Base-by-base conservation (phyloP, 805 yeast genomes). In the Barnettozyma pratensis region DNA sequence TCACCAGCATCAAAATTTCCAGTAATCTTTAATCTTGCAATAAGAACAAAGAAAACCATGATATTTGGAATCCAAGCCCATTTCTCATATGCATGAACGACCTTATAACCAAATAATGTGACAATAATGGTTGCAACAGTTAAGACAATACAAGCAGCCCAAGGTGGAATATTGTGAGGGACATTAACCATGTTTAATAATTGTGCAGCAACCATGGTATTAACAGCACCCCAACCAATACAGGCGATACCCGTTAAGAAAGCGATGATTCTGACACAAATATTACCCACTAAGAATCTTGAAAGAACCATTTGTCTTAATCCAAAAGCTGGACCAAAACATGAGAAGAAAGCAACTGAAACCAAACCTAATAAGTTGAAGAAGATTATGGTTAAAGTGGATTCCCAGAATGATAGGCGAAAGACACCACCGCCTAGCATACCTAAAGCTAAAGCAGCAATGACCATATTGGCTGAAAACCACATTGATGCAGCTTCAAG, bases 171-270 rank as follows among this genome's bases (percentile, higher is more conserved):
- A 53, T 73, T 58, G 50, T 69, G 69, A 44, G 71, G 67, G 37
- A 71, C 71, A 72, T 88, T 88, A 52, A 91, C 84, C 62, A 85
- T 80, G 68, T 84, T 81, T 51, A 90, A 72, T 54, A 90, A 71
- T 66, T 88, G 94, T 26, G 96, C 96, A 36, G 94, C 81, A 32
- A 90, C 85, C 79, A 90, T 86, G 53, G 87, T 87, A 68, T 91
- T 91, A 42, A 89, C 92, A 9, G 96, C 88, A 68, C 94, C 87
- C 97, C 97, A 91, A 59, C 97, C 97, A 48, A 89, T 80, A 77
- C 96, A 87, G 29, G 96, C 91, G 53, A 91, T 67, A 60, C 82
- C 77, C 63, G 90, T 89, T 64, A 91, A 73, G 41, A 84, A 66
- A 7, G 95, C 83, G 61, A 88, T 85, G 49, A 89, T 74, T 65